Evolutionary conservation across 371 early-diverging fungal genomes (phyloP), one percentile per base, ranked within the genome.

Genomic region (Apophysomyces variabilis): DNA sequence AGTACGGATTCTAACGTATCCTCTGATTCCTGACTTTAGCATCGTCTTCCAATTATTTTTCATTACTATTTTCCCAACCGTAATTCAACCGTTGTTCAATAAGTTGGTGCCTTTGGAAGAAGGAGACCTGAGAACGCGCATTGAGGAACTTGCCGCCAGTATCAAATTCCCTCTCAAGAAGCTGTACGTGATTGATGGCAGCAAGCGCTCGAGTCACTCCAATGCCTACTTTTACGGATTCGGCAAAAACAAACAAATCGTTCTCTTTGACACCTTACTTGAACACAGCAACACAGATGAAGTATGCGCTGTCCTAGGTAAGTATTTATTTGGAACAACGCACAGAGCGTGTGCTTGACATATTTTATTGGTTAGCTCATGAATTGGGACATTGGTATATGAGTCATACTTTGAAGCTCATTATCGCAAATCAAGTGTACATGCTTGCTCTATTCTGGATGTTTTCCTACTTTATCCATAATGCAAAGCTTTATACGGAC

Each of bases 191-290:
- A 94, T 99, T 77, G 99, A 99, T 76, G 99, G 98, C 26, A 93
- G 93, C 74, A 96, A 91, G 76, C 91, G 99, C 41, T 92, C 93
- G 4, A 79, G 92, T 16, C 99, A 99, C 76, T 94, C 95, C 46
- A 99, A 99, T 78, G 99, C 99, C 1, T 99, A 98, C 80, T 97
- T 99, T 75, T 94, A 91, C 66, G 97, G 98, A 0, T 93, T 98
- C 67, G 95, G 93, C 72, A 95, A 95, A 77, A 93, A 95, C 82
- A 98, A 99, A 89, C 92, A 97, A 56, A 98, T 99, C 71, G 99
- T 99, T 0, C 70, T 99, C 7, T 99, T 85, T 78, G 99, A 99
- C 75, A 99, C 99, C 0, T 82, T 99, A 59, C 73, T 99, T 56
- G 92, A 93, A 18, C 95, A 99, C 58, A 85, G 90, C 13, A 80